phyloP scores from a whole-genome alignment of 2,329 filamentous ascomycete species.

The Pseudogymnoascus sp. region DNA sequence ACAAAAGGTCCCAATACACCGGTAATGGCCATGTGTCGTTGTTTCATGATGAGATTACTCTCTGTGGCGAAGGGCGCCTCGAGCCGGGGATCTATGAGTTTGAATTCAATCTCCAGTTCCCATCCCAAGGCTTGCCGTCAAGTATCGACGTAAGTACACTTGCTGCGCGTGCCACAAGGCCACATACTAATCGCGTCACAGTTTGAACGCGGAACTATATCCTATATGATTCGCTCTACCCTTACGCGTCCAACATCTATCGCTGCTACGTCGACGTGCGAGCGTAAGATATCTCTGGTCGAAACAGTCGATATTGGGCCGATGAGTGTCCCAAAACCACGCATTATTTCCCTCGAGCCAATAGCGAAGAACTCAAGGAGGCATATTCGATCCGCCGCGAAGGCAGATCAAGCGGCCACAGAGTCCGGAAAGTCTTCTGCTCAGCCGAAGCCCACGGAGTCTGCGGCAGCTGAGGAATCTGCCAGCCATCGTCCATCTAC shows the following conservation, averaged over 20 bases:
- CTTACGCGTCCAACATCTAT: constrained; percentile 85
- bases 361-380: constrained; percentile 64
- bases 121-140: constrained; percentile 65
- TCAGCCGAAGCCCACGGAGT: constrained; percentile 15
- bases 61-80: constrained; percentile 71
- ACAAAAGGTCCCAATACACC: constrained; percentile 49
- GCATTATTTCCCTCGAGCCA: constrained; percentile 80
- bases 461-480: constrained; percentile 25
- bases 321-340: constrained; percentile 65
- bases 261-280: constrained; percentile 69
- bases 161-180: not conserved
- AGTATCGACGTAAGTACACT: constrained; percentile 78
- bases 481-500: constrained; percentile 27
- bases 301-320: constrained; percentile 80
- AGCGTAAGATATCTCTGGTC: constrained; percentile 70
- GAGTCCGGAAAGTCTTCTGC: constrained; percentile 12
- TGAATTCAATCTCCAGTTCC: constrained; percentile 67
- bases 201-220: constrained; percentile 93
- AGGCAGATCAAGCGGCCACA: constrained; percentile 10
- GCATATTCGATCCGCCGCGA: constrained; percentile 41
- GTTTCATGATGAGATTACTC: constrained; percentile 73
- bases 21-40: constrained; percentile 73
- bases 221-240: constrained; percentile 84
- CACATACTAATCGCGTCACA: constrained; percentile 32
- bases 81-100: constrained; percentile 73